Conservation (phyloP, 352 stramenopile species). For the Globisporangium viniferum region DNA sequence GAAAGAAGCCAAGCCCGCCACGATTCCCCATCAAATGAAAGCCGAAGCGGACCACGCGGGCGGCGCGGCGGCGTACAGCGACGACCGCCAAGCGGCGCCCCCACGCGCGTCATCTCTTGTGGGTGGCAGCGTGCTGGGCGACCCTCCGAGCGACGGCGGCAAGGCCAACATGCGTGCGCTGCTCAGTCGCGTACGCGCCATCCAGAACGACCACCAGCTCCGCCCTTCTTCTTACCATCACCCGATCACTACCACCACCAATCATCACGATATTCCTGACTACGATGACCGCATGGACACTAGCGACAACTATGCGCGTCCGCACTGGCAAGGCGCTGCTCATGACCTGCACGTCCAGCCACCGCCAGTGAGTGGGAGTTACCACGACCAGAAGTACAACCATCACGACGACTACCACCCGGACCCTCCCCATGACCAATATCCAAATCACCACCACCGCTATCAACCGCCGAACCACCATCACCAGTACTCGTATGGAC, state of each 20-base stretch:
- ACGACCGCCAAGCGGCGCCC: neutral
- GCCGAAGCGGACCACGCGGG: conserved; percentile 4
- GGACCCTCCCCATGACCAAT: neutral
- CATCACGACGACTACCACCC: neutral
- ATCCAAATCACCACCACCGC: neutral
- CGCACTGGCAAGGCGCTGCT: neutral
- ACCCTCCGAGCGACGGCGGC: conserved; percentile 2
- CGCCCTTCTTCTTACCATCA: conserved; percentile 19
- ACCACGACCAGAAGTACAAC: neutral
- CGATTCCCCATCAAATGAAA: conserved; percentile 1
- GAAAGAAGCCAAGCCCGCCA: neutral
- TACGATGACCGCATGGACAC: neutral
- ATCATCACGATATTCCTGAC: neutral
- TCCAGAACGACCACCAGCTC: neutral
- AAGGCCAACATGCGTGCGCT: conserved; percentile 36
- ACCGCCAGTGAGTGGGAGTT: neutral
- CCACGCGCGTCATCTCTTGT: neutral
- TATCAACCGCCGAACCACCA: neutral
- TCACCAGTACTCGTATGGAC: neutral
- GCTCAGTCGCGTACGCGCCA: conserved; percentile 32
- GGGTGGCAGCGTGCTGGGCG: conserved; percentile 10
- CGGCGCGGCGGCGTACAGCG: neutral
- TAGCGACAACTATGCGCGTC: conserved; percentile 1
- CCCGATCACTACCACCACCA: conserved; percentile 19
- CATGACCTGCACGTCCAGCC: neutral